A percentile compares a stretch with the other conserved stretches of the same genome.
Evolutionary conservation across 2,329 filamentous ascomycete species (phyloP).

Genomic region (Bipolaris bicolor): DNA sequence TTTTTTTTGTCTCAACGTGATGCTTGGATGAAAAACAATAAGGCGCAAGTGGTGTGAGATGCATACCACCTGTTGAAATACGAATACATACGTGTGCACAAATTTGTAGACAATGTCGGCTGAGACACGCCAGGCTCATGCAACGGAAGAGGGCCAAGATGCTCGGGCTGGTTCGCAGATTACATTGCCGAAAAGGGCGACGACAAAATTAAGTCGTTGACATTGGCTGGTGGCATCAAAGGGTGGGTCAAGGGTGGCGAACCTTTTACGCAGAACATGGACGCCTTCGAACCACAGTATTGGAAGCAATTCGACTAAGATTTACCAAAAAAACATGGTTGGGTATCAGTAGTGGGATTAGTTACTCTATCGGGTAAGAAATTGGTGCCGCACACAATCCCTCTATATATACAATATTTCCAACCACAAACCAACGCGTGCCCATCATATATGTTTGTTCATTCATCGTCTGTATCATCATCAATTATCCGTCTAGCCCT

Average conservation of each 20-base stretch:
- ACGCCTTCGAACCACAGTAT: conserved; percentile 50
- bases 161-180: conserved; percentile 48
- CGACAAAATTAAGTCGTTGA: conserved; percentile 50
- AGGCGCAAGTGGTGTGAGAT: conserved; percentile 29
- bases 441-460: background rate
- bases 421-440: background rate
- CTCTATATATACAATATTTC: background rate
- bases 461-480: conserved; percentile 44
- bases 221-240: conserved; percentile 53
- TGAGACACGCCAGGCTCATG: conserved; percentile 39
- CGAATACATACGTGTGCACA: background rate
- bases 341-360: background rate
- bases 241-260: conserved; percentile 53
- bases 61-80: conserved; percentile 9
- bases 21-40: background rate
- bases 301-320: conserved; percentile 49
- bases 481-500: conserved; percentile 38
- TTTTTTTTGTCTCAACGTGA: background rate
- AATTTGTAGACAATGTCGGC: conserved; percentile 5
- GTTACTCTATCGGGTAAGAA: background rate
- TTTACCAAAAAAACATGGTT: background rate
- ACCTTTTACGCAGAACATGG: conserved; percentile 48
- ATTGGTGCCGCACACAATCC: background rate
- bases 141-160: conserved; percentile 44
- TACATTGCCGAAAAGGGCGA: conserved; percentile 45